Evolutionary conservation across 73 alveolate species (phyloP), one percentile per base, ranked within the genome.

Genomic region (Urostyla sp.): DNA sequence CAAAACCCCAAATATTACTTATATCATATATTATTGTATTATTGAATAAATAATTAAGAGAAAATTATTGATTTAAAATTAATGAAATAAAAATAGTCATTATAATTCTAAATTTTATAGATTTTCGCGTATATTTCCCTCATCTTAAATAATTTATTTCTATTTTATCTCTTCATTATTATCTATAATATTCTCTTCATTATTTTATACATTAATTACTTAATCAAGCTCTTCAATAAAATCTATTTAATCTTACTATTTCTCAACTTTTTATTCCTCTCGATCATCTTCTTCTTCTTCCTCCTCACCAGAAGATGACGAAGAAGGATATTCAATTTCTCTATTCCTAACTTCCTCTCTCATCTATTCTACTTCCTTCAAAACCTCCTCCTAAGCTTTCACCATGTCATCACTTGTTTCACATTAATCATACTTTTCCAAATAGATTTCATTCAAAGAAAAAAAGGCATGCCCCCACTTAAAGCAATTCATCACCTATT

Each of bases 401-500:
- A 76, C 58, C 73, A 93, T 72, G 67, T 82, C 91, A 20, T 93
- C 94, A 37, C 81, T 90, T 8, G 92, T 82, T 38, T 56, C 54
- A 80, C 87, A 73, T 11, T 87, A 69, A 51, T 54, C 72, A 81
- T 93, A 91, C 72, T 83, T 87, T 46, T 89, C 95, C 43, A 96
- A 94, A 27, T 90, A 80, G 56, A 91, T 96, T 84, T 96, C 93
- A 79, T 96, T 96, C 32, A 96, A 43, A 50, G 87, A 84, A 67
- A 96, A 92, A 84, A 96, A 96, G 34, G 96, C 94, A 27, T 72
- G 94, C 27, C 99, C 99, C 98, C 98, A 96, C 60, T 92, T 92
- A 84, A 96, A 96, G 74, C 86, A 84, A 66, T 90, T 91, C 90
- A 96, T 90, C 13, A 96, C 85, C 46, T 60, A 66, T 48, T 96